These are phyloP conservation scores for Thymus mandschuricus DNA, from an alignment of 257 asterid species.

Conservation along the genomic window DNA sequence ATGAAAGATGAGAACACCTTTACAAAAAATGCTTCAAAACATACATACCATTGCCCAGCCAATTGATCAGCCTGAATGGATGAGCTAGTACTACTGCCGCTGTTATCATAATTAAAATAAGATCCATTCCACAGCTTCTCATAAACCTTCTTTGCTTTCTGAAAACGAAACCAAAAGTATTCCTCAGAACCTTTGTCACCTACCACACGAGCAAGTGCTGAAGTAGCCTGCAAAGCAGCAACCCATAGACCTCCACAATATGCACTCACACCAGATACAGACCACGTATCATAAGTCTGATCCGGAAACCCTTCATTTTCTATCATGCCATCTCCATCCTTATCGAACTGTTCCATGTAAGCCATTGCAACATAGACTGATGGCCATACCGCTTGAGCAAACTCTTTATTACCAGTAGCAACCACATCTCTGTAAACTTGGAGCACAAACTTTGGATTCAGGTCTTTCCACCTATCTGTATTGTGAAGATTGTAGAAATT, in stretches of 20 bases:
- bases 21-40: conserved; percentile 4
- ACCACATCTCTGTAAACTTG: conserved; percentile 90
- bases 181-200: conserved; percentile 84
- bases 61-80: conserved; percentile 98
- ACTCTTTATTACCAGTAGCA: conserved; percentile 70
- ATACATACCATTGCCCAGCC: conserved; percentile 92
- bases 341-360: conserved; percentile 96
- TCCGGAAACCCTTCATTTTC: conserved; percentile 96
- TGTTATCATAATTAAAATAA: conserved; percentile 80
- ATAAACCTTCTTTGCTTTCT: conserved; percentile 80
- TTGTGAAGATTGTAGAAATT: conserved; percentile 78
- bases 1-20: not conserved
- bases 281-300: conserved; percentile 97
- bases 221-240: conserved; percentile 97
- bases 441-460: conserved; percentile 93
- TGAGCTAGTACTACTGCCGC: conserved; percentile 68
- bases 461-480: conserved; percentile 96
- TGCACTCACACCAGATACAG: conserved; percentile 92
- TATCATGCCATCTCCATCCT: conserved; percentile 98
- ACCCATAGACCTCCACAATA: conserved; percentile 99
- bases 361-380: conserved; percentile 93
- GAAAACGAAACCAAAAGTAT: conserved; percentile 78
- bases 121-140: conserved; percentile 89
- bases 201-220: conserved; percentile 80
- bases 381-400: conserved; percentile 93